Percentiles rank a stretch among this genome's conserved stretches.
These are phyloP conservation scores for Eremochloa ophiuroides DNA, from an alignment of 176 grass and related monocot genomes.

Conservation along the genomic window DNA sequence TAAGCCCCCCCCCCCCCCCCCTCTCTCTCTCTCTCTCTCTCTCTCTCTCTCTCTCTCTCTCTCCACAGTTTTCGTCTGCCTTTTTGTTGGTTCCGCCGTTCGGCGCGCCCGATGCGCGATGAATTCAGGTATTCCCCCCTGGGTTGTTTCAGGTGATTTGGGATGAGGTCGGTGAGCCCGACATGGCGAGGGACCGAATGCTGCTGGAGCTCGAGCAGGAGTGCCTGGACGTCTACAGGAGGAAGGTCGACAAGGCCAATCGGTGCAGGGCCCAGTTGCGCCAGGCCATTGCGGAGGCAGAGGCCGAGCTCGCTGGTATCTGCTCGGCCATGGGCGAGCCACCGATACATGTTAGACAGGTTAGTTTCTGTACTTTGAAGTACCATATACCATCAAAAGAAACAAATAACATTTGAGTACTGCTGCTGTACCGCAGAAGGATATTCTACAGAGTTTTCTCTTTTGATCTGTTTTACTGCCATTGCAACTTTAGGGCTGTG, in stretches of 20 bases:
- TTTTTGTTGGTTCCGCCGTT: not conserved
- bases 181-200: constrained; percentile 53
- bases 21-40: not conserved
- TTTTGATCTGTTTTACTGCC: not conserved
- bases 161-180: constrained; percentile 80
- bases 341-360: constrained; percentile 51
- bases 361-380: constrained; percentile 30
- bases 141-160: constrained; percentile 61
- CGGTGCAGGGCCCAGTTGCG: constrained; percentile 54
- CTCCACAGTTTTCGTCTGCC: not conserved
- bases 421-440: not conserved
- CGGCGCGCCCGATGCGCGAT: not conserved
- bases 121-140: not conserved
- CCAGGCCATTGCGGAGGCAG: constrained; percentile 59
- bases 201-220: constrained; percentile 70
- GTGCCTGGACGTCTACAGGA: constrained; percentile 62
- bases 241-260: constrained; percentile 74
- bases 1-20: not conserved
- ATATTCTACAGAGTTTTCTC: not conserved
- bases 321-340: constrained; percentile 71
- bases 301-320: constrained; percentile 74
- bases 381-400: not conserved
- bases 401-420: not conserved
- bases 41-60: not conserved
- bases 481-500: not conserved